These are phyloP conservation scores for Pistacia atlantica DNA, from an alignment of 345 rosid genomes.

Conservation along the genomic window DNA sequence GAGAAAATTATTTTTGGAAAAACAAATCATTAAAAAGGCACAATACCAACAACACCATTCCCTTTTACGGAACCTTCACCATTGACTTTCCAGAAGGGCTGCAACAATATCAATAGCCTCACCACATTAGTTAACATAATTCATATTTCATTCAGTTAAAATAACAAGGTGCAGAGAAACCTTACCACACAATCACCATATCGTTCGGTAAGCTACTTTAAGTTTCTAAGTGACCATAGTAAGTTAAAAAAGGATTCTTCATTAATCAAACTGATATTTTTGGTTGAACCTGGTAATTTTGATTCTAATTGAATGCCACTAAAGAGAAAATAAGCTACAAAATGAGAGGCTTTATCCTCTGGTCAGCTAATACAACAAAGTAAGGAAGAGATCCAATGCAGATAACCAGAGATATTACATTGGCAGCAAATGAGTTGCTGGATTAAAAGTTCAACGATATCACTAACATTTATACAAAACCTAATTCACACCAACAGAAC, in stretches of 20 bases:
- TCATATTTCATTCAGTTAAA: neutral
- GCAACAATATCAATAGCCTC: slow-evolving; percentile 30
- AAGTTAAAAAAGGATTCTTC: neutral
- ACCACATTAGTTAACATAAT: slow-evolving; percentile 23
- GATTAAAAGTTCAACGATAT: neutral
- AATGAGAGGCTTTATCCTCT: neutral
- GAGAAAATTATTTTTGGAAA: slow-evolving; percentile 16
- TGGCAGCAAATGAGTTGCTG: neutral
- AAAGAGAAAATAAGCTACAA: neutral
- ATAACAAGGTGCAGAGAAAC: neutral
- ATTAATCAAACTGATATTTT: neutral
- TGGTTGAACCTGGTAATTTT: neutral
- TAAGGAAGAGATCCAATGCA: neutral
- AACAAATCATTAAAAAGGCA: slow-evolving; percentile 18
- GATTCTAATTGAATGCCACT: neutral
- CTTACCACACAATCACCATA: neutral
- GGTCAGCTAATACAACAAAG: neutral
- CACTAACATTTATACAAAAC: neutral
- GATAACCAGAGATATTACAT: neutral
- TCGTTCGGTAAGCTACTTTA: neutral
- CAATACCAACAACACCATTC: slow-evolving; percentile 79
- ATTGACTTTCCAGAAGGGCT: slow-evolving; percentile 96
- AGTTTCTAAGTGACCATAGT: slow-evolving; percentile 10
- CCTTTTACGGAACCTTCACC: slow-evolving; percentile 54
- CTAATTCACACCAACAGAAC: neutral